A percentile compares a stretch with the other conserved stretches of the same genome.
These are phyloP conservation scores for Isabelozyma gotoi DNA, from an alignment of 805 yeast species.

Conservation along the genomic window DNA sequence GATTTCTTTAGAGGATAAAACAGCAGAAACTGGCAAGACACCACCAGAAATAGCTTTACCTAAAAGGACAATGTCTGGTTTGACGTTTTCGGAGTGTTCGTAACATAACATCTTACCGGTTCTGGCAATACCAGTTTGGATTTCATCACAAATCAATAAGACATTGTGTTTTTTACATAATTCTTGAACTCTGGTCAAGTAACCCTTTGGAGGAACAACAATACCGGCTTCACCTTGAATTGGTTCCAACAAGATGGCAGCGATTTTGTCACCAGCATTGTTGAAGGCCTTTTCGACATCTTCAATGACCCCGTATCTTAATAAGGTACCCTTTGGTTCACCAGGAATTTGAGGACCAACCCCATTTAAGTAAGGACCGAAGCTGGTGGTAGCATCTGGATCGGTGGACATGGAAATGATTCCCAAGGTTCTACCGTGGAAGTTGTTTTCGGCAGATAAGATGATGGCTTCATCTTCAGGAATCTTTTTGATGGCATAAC, in stretches of 20 bases:
- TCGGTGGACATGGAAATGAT: conserved; percentile 96
- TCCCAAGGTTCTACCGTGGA: conserved; percentile 96
- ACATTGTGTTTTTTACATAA: conserved; percentile 83
- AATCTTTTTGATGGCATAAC: conserved; percentile 83
- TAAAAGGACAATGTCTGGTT: conserved; percentile 85
- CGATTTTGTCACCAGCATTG: conserved; percentile 83
- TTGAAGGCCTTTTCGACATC: conserved; percentile 82
- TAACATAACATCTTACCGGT: conserved; percentile 92
- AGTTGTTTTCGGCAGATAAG: conserved; percentile 83
- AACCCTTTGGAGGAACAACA: conserved; percentile 86
- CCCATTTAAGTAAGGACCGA: conserved; percentile 85
- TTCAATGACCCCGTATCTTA: conserved; percentile 82
- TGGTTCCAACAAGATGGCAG: conserved; percentile 91
- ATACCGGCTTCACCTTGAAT: conserved; percentile 99
- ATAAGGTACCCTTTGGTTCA: conserved; percentile 52
- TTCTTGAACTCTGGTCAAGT: conserved; percentile 67
- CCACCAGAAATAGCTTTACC: conserved; percentile 98
- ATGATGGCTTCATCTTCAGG: conserved; percentile 82
- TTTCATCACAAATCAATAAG: conserved; percentile 90
- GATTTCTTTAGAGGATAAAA: conserved; percentile 83
- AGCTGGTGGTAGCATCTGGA: conserved; percentile 83
- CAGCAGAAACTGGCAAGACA: conserved; percentile 88
- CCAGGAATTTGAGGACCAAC: conserved; percentile 87
- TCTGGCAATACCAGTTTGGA: conserved; percentile 97
- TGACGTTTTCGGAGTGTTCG: conserved; percentile 75